phyloP scores from a whole-genome alignment of 2,329 filamentous ascomycete species.

The Harringtonia aguacate region DNA sequence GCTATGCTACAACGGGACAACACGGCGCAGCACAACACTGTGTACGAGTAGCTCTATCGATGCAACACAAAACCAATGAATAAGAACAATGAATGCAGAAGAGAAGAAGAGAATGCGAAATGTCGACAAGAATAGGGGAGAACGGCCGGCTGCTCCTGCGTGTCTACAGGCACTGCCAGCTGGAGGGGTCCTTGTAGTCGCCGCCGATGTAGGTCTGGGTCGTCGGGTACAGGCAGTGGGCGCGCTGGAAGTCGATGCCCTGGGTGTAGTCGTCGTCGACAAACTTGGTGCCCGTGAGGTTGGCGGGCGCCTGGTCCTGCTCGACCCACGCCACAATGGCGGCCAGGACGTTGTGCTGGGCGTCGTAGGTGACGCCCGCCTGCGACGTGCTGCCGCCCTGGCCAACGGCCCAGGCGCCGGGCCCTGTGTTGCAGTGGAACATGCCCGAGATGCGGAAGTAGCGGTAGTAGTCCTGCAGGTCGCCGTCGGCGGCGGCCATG shows the following conservation, averaged over 20 bases:
- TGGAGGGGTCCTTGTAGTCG: conserved; percentile 2
- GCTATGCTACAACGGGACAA: too few species aligned
- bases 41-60: too few species aligned
- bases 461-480: conserved; percentile 34
- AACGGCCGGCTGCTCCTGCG: too few species aligned
- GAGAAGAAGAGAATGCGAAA: not conserved
- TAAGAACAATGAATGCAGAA: not conserved
- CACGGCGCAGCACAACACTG: too few species aligned
- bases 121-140: too few species aligned
- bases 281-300: conserved; percentile 11
- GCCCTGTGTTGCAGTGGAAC: conserved; percentile 36
- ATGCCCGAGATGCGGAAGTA: conserved; percentile 42
- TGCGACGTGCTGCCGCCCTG: conserved; percentile 12
- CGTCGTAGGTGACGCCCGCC: conserved; percentile 17
- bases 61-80: too few species aligned
- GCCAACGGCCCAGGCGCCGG: conserved; percentile 24
- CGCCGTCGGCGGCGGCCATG: conserved; percentile 21
- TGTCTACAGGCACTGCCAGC: conserved; percentile 3
- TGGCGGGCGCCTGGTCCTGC: conserved; percentile 27
- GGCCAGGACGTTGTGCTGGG: conserved; percentile 30
- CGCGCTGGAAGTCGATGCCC: conserved; percentile 7
- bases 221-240: conserved; percentile 6
- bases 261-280: conserved; percentile 1
- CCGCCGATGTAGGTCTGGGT: conserved; percentile 5
- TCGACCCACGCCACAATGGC: conserved; percentile 37